Base-by-base conservation (phyloP, 1,284 basidiomycete species). In the Neonothopanus nambi region DNA sequence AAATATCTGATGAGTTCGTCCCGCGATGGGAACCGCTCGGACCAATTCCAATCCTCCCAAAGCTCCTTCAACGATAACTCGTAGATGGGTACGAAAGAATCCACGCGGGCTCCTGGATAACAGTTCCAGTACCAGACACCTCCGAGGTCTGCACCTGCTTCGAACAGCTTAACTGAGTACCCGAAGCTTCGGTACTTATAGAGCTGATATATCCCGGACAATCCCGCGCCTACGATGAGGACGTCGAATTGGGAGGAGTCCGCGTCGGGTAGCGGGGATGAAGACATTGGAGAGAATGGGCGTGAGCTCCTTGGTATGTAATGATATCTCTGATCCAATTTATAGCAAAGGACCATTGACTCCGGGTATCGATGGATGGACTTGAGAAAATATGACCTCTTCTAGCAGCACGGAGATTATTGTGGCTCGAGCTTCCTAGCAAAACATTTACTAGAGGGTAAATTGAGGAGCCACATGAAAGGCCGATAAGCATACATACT, bases 41-140 rank as follows among this genome's bases (percentile, higher is more conserved):
- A 58, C 61, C 58, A 65, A n/a, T 48, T 57, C 64, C 63, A 66
- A n/a, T 61, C 61, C 36, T 55, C 59, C 65, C 65, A 66, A n/a
- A 66, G 42, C 26, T 63, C 60, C 33, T 59, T 55, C 12, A 63
- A 39, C 6, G 62, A 61, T 30, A 62, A 52, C 21, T 65, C 49
- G 21, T 54, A 58, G 9, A 36, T 35, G 12, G 50, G 48, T 17
- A 55, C 30, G 21, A 35, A 12, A 24, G 57, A 46, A 26, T 54
- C 52, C 24, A 52, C 45, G 24, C 54, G 41, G 24, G 54, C 48
- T 13, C 54, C 53, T 8, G 57, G 54, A 35, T 54, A 54, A 23
- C 26, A 49, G 36, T 45, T 57, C 52, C 38, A 47, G 36, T 47
- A 41, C 54, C 43, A 54, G 30, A 43, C 40, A 3, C 52, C 52